Evolutionary conservation across 1,139 yeast species (phyloP).

Genomic region (Yamadazyma blattariae): DNA sequence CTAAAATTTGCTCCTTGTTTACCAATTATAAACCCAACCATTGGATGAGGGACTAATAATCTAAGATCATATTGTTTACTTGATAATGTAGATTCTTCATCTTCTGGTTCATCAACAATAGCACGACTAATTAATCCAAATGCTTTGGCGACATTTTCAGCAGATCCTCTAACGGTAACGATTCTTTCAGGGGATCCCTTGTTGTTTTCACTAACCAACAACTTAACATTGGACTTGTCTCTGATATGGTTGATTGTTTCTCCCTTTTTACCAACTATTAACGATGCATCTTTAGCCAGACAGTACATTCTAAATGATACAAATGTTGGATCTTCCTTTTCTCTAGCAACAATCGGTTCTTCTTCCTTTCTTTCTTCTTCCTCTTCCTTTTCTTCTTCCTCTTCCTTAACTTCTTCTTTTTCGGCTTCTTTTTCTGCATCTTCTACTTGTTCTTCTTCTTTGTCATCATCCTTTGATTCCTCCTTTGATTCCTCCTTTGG

Average conservation of each 20-base stretch:
- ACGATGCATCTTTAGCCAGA: conserved; percentile 73
- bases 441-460: conserved; percentile 8
- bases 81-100: conserved; percentile 54
- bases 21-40: conserved; percentile 84
- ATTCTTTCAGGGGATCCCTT: conserved; percentile 77
- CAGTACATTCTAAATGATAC: conserved; percentile 73
- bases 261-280: conserved; percentile 77
- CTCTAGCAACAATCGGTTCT: conserved; percentile 12
- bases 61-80: conserved; percentile 58
- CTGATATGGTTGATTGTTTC: conserved; percentile 67
- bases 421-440: conserved; percentile 6
- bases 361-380: conserved; percentile 2
- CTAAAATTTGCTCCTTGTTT: conserved; percentile 72
- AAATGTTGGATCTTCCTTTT: conserved; percentile 51
- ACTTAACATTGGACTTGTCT: conserved; percentile 61
- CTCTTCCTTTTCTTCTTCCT: conserved; percentile 16
- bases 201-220: conserved; percentile 76
- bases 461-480: neutral
- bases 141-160: conserved; percentile 81
- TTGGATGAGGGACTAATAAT: conserved; percentile 72
- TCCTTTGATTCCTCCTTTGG: too few species aligned
- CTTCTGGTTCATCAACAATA: conserved; percentile 66
- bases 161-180: conserved; percentile 70
- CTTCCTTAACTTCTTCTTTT: conserved; percentile 36
- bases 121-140: conserved; percentile 73